Evolutionary conservation across 2,329 filamentous ascomycete species (phyloP).

Genomic region (Sarocladium brachiariae): DNA sequence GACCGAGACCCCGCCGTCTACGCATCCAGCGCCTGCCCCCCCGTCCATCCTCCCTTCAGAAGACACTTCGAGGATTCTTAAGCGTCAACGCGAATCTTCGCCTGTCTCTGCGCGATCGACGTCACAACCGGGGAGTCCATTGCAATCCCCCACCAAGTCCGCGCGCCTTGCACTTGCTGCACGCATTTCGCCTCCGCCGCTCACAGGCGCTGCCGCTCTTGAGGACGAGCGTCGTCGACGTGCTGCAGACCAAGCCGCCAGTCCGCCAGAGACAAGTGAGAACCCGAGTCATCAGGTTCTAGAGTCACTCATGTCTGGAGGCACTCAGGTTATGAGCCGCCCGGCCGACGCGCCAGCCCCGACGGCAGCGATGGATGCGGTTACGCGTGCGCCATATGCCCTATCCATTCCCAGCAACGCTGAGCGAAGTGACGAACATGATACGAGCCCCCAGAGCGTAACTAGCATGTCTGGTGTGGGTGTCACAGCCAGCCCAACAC

Average conservation of each 20-base stretch:
- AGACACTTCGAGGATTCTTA: constrained; percentile 32
- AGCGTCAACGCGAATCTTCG: constrained; percentile 42
- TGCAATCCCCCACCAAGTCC: constrained; percentile 47
- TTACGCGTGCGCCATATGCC: constrained; percentile 14
- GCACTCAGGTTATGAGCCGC: constrained; percentile 46
- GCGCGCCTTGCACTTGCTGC: constrained; percentile 41
- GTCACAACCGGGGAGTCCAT: constrained; percentile 24
- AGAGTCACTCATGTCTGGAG: constrained; percentile 47
- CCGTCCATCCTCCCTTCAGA: constrained; percentile 31
- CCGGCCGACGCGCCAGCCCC: constrained; percentile 46
- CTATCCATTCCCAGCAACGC: constrained; percentile 25
- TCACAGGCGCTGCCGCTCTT: constrained; percentile 47
- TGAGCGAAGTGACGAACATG: constrained; percentile 29
- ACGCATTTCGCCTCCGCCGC: constrained; percentile 34
- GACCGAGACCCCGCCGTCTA: constrained; percentile 40
- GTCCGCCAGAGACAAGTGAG: constrained; percentile 40
- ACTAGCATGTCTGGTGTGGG: constrained; percentile 35
- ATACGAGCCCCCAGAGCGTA: constrained; percentile 37
- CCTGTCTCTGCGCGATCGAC: constrained; percentile 30
- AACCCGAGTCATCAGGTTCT: constrained; percentile 48
- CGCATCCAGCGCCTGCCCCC: constrained; percentile 21
- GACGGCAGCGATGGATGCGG: constrained; percentile 35
- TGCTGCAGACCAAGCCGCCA: constrained; percentile 32
- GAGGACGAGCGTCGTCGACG: constrained; percentile 45
- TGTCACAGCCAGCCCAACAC: constrained; percentile 43